Conservation (phyloP, 1,284 basidiomycete species). For the Ganoderma leucocontextum region DNA sequence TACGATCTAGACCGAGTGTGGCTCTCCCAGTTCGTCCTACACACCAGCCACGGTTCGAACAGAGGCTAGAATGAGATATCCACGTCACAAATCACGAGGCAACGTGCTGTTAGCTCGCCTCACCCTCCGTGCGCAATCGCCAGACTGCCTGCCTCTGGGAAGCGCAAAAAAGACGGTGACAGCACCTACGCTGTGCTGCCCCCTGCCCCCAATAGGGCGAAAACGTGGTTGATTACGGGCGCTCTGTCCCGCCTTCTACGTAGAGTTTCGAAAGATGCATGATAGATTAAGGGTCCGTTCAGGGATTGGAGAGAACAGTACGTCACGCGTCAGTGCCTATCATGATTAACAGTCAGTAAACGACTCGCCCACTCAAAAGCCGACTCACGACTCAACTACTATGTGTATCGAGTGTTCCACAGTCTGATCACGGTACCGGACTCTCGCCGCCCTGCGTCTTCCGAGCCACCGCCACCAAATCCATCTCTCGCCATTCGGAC, state of each 20-base stretch:
- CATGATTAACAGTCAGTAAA: neutral
- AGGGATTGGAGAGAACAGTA: neutral
- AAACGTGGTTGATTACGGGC: neutral
- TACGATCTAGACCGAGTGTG: too few relatives aligned
- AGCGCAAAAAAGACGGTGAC: neutral
- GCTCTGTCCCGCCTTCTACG: neutral
- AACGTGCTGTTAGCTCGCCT: neutral
- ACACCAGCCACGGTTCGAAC: too few relatives aligned
- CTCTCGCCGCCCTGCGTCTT: neutral
- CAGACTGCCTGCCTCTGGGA: neutral
- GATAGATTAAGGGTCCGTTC: neutral
- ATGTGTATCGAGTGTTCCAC: neutral
- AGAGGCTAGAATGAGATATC: too few relatives aligned
- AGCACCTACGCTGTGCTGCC: neutral
- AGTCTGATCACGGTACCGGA: neutral
- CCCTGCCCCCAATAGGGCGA: neutral
- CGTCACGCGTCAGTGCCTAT: neutral
- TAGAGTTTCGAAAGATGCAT: neutral
- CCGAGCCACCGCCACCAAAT: neutral
- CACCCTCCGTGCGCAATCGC: neutral
- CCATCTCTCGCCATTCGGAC: neutral
- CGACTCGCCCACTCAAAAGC: neutral
- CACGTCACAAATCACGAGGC: too few relatives aligned
- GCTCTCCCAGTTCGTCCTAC: too few relatives aligned
- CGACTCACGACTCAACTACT: neutral